Evolutionary conservation across 2,329 filamentous ascomycete genomes (phyloP), one percentile per base, ranked within the genome.

Genomic region (Talaromyces sp.): DNA sequence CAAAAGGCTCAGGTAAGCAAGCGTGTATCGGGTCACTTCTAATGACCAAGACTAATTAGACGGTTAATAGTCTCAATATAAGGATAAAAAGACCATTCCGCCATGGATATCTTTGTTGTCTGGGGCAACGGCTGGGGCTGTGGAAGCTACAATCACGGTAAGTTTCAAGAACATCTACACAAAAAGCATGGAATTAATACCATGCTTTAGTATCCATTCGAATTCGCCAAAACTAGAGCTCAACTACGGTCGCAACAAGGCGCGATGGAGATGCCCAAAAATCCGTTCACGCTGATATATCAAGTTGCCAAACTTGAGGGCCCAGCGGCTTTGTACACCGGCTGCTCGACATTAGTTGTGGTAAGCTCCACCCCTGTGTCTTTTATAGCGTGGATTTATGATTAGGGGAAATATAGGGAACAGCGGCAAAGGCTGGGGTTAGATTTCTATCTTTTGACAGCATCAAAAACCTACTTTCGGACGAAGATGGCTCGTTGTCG

Each of bases 221-320:
- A 53, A 31, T 53, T 53, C n/a, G 50, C 50, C 28, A 53, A 53
- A 53, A 53, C 50, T 30, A 53, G 50, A 53, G 50, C 50, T 16
- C 50, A 53, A 23, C 28, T 53, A 6, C 50, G 50, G 14, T 53
- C 27, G 50, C 50, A 53, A 31, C 28, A 53, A 53, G 50, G 50
- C 10, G 50, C 50, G 30, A 53, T 31, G 4, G 50, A 27, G n/a
- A 28, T 53, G 27, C 50, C 50, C 10, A 53, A 53, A 12, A 53
- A 53, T 33, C 50, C 50, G 30, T 31, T 53, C 12, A 16, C 50
- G 18, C 10, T 53, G 27, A 53, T 53, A 16, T 31, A 33, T 31
- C 50, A 53, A 53, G 50, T 53, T 18, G 50, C 14, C 28, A 53
- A 53, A 23, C 14, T 53, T 30, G 50, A 53, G 30, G 50, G 50